Evolutionary conservation across 169 alveolate species (phyloP).

Genomic region (Babesia divergens): DNA sequence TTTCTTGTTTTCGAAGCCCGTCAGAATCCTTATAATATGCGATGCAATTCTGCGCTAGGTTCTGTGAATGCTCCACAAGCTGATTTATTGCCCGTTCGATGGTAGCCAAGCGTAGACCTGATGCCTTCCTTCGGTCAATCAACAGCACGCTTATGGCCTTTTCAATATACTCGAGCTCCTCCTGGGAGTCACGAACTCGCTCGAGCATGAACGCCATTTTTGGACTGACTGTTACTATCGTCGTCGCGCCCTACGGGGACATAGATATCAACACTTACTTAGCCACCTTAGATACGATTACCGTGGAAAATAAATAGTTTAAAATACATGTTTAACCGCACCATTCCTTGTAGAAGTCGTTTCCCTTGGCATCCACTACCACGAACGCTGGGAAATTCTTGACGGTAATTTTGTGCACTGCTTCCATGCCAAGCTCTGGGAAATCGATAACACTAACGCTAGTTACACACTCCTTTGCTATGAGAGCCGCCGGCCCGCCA

Average conservation of each 20-base stretch:
- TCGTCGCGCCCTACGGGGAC: background rate
- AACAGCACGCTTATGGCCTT: constrained; percentile 59
- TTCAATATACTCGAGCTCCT: constrained; percentile 65
- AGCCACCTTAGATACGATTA: background rate
- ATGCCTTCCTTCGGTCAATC: constrained; percentile 51
- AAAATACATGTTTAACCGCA: constrained; percentile 11
- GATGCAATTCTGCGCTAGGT: constrained; percentile 39
- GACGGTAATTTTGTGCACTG: constrained; percentile 83
- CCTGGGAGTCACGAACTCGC: constrained; percentile 61
- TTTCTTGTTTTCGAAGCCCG: constrained; percentile 65
- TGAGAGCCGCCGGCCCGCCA: constrained; percentile 89
- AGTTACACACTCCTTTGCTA: constrained; percentile 79
- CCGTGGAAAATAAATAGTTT: background rate
- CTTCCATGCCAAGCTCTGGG: constrained; percentile 80
- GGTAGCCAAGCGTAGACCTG: constrained; percentile 58
- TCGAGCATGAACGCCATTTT: constrained; percentile 62
- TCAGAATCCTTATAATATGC: constrained; percentile 56
- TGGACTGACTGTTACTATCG: constrained; percentile 6
- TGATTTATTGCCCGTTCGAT: constrained; percentile 57
- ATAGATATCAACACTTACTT: background rate
- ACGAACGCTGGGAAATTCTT: constrained; percentile 87
- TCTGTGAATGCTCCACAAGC: constrained; percentile 56
- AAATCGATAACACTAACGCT: constrained; percentile 76
- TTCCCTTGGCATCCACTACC: constrained; percentile 83
- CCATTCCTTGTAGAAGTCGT: constrained; percentile 82